These are phyloP conservation scores for Lentinula aciculospora DNA, from an alignment of 768 basidiomycete genomes.

Conservation along the genomic window DNA sequence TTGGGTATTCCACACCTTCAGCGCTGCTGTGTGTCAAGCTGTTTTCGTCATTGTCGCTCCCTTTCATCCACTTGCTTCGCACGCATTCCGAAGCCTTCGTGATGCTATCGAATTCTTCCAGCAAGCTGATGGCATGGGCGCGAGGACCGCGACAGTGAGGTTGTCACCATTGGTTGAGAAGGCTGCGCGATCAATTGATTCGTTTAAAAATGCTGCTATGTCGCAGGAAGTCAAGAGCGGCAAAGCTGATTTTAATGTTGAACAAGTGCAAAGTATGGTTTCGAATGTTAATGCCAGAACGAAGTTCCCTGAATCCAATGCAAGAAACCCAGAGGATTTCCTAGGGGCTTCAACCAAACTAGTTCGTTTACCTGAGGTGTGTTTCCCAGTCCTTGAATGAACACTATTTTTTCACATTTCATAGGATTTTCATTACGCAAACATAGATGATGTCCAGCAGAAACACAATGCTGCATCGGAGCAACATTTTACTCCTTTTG, in stretches of 20 bases:
- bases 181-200: conserved; percentile 13
- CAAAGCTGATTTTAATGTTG: background rate
- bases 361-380: conserved; percentile 11
- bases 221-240: background rate
- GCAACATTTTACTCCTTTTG: background rate
- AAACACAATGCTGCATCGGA: background rate
- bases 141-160: conserved; percentile 13
- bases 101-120: conserved; percentile 16
- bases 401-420: background rate
- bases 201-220: conserved; percentile 1
- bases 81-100: conserved; percentile 16
- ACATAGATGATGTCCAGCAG: background rate
- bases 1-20: conserved; percentile 18
- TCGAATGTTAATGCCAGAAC: background rate
- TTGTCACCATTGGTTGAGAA: conserved; percentile 10
- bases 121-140: conserved; percentile 13
- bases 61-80: conserved; percentile 15
- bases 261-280: background rate
- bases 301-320: conserved; percentile 14
- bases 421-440: background rate
- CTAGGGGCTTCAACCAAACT: conserved; percentile 18
- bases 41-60: conserved; percentile 19
- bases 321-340: conserved; percentile 15
- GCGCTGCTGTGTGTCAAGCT: conserved; percentile 17
- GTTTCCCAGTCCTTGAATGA: background rate